These are phyloP conservation scores for Omphalea diandra DNA, from an alignment of 441 rosid species.

Conservation along the genomic window DNA sequence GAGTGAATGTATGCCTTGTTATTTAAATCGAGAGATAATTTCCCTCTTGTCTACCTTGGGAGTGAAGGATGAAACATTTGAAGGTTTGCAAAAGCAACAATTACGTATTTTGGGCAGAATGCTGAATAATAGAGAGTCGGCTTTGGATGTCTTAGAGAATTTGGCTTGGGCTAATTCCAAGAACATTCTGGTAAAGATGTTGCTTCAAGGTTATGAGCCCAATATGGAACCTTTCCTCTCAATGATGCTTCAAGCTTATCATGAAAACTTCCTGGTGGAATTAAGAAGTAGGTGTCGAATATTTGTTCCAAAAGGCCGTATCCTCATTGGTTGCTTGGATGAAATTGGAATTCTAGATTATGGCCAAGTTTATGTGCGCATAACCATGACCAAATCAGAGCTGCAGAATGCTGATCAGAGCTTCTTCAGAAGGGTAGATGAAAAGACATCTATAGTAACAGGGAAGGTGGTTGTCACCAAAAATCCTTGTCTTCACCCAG, in stretches of 20 bases:
- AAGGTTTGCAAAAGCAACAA: conserved; percentile 61
- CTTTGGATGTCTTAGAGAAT: conserved; percentile 61
- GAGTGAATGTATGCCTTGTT: conserved; percentile 83
- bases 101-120: conserved; percentile 60
- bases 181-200: conserved; percentile 65
- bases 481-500: conserved; percentile 97
- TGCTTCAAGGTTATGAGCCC: conserved; percentile 74
- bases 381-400: conserved; percentile 71
- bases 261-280: conserved; percentile 62
- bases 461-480: conserved; percentile 89
- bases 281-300: conserved; percentile 72
- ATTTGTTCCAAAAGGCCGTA: conserved; percentile 76
- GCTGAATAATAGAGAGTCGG: conserved; percentile 62
- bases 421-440: conserved; percentile 59
- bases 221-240: conserved; percentile 73
- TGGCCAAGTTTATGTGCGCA: conserved; percentile 78
- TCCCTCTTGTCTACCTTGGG: conserved; percentile 79
- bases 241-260: conserved; percentile 84
- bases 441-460: conserved; percentile 53
- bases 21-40: conserved; percentile 83
- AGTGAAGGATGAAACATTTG: conserved; percentile 64
- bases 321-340: conserved; percentile 87
- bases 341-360: conserved; percentile 72
- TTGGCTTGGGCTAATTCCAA: conserved; percentile 51
- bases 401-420: conserved; percentile 45